Evolutionary conservation across 1,139 yeast genomes (phyloP), one percentile per base, ranked within the genome.

Genomic region (Wickerhamomyces sp.): DNA sequence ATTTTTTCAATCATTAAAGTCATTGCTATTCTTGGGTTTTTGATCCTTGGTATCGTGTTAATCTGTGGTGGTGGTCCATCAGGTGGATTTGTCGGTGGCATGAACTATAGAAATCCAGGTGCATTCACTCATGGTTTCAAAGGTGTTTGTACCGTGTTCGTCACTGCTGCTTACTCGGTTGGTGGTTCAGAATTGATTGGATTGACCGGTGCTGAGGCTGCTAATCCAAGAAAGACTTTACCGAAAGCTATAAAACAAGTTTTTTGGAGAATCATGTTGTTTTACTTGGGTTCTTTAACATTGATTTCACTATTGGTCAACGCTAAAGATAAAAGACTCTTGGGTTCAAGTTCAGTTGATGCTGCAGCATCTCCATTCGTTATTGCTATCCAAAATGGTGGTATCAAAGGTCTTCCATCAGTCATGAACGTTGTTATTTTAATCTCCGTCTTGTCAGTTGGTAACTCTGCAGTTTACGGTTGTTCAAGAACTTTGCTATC

Each of bases 161-260:
- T 84, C 34, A 71, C 82, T 20, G 89, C 93, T 19, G 86, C 89
- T n/a, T 84, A 82, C 60, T 74, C 91, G 8, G 77, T 82, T 50
- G 81, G 84, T 26, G 89, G 91, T 50, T 73, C 83, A 32, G 89
- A 82, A 58, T 63, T 80, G 49, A 78, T 78, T 39, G 91, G 89
- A 42, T 66, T 85, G 45, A 86, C 91, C 23, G 87, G 91, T 35
- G 84, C 88, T 18, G 95, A 85, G 61, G 74, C 89, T 23, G 66
- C 64, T 35, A 79, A 82, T 59, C 94, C 94, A 41, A 66, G 78
- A 54, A 71, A 69, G 51, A 53, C 78, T 17, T 62, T 79, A 39
- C 86, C 87, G 43, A 62, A 62, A 41, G 86, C 86, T 29, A 72
- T 73, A 43, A 78, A 77, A 55, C 85, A 78, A 53, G 84, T 78